These are phyloP conservation scores for Colletotrichum navitas DNA, from an alignment of 2,329 filamentous ascomycete species.

Conservation along the genomic window DNA sequence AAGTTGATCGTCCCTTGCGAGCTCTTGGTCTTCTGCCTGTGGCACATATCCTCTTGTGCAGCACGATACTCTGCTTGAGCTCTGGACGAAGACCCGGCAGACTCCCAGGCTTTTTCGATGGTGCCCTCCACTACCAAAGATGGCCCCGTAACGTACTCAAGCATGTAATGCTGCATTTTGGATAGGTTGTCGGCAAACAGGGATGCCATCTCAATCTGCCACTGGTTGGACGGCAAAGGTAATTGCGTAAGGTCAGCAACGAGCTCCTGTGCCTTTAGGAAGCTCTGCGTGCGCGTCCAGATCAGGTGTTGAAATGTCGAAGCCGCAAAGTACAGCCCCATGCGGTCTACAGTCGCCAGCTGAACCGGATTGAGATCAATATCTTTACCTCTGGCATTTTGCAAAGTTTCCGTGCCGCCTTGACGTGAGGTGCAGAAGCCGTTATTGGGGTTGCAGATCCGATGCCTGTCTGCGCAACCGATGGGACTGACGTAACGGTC, in stretches of 20 bases:
- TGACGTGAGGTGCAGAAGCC: constrained; percentile 3
- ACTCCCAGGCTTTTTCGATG: neutral
- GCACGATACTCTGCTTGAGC: neutral
- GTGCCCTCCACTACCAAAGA: neutral
- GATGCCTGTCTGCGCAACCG: constrained; percentile 21
- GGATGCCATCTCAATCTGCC: constrained; percentile 21
- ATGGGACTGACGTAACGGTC: constrained; percentile 21
- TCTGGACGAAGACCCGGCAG: neutral
- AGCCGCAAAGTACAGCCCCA: neutral
- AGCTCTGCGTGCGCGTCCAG: constrained; percentile 24
- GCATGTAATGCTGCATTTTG: constrained; percentile 6
- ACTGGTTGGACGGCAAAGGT: constrained; percentile 20
- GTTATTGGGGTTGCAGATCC: constrained; percentile 31
- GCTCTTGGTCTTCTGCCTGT: constrained; percentile 4
- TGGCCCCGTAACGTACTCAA: constrained; percentile 3
- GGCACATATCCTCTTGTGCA: constrained; percentile 12
- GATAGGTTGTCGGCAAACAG: constrained; percentile 16
- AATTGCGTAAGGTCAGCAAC: constrained; percentile 17
- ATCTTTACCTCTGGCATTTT: neutral
- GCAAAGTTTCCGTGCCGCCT: neutral
- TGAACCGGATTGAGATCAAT: constrained; percentile 10
- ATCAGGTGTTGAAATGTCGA: constrained; percentile 19
- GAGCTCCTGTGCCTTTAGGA: constrained; percentile 14
- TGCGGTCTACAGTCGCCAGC: neutral
- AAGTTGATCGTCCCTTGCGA: constrained; percentile 32